Conservation (phyloP, 495 filamentous ascomycete genomes). For the Neurospora pannonica region DNA sequence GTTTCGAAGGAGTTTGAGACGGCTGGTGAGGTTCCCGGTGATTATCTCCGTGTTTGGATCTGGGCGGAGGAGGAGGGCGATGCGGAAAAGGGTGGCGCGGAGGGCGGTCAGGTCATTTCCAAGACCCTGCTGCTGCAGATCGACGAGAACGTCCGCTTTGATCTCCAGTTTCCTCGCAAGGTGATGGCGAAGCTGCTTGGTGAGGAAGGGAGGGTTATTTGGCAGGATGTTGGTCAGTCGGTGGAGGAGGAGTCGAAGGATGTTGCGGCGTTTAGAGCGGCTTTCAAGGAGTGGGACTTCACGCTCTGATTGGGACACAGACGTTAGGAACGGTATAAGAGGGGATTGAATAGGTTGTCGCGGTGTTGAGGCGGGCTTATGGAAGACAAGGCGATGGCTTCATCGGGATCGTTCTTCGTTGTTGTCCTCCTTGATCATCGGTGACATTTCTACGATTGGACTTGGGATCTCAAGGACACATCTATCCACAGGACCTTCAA, state of each 20-base stretch:
- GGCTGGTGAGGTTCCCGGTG: constrained; percentile 41
- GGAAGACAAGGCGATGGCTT: not conserved
- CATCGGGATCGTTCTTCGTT: not conserved
- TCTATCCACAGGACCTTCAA: not conserved
- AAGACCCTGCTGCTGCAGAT: constrained; percentile 42
- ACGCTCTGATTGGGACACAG: constrained; percentile 15
- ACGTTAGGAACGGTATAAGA: not conserved
- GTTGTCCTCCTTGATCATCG: not conserved
- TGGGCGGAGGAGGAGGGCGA: constrained; percentile 42
- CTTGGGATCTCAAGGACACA: not conserved
- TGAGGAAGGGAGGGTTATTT: constrained; percentile 62
- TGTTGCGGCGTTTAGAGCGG: constrained; percentile 68
- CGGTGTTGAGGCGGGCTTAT: not conserved
- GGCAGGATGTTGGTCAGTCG: constrained; percentile 73
- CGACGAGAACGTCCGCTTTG: constrained; percentile 40
- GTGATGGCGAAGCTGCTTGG: constrained; percentile 83
- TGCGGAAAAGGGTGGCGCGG: constrained; percentile 13
- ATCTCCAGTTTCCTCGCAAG: constrained; percentile 56
- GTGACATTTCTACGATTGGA: not conserved
- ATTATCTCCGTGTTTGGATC: constrained; percentile 82
- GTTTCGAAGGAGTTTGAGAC: constrained; percentile 26
- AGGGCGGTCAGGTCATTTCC: constrained; percentile 28
- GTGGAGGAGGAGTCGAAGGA: constrained; percentile 69
- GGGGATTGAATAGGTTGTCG: not conserved
- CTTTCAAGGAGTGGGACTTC: constrained; percentile 86